Percentiles rank a stretch among this genome's conserved stretches.
These are phyloP conservation scores for Begonia peltatifolia DNA, from an alignment of 306 rosid genomes.

Conservation along the genomic window DNA sequence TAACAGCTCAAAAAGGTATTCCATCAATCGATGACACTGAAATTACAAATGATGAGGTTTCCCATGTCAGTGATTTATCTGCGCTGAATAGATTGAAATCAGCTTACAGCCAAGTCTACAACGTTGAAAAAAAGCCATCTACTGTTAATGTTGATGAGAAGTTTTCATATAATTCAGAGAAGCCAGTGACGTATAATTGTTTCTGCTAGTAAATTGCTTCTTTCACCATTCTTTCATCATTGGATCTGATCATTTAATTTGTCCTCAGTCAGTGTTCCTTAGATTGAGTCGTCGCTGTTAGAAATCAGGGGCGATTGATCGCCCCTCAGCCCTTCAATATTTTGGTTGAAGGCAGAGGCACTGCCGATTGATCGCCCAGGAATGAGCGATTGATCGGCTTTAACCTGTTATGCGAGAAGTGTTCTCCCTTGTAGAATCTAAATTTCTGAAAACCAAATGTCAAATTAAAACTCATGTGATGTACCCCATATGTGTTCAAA, in stretches of 20 bases:
- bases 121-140: constrained; percentile 25
- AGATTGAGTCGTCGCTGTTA: constrained; percentile 66
- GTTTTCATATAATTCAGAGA: constrained; percentile 20
- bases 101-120: constrained; percentile 29
- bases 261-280: constrained; percentile 41
- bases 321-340: too few relatives aligned
- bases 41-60: constrained; percentile 22
- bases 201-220: too few relatives aligned
- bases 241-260: constrained; percentile 10
- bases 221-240: neutral
- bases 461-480: too few relatives aligned
- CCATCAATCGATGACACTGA: neutral
- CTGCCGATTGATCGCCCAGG: too few relatives aligned
- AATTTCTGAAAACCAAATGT: too few relatives aligned
- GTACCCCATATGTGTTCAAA: too few relatives aligned
- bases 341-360: too few relatives aligned
- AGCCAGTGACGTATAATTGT: constrained; percentile 30
- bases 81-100: constrained; percentile 40
- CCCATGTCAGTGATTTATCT: constrained; percentile 19
- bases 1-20: constrained; percentile 22
- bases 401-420: too few relatives aligned
- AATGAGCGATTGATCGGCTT: too few relatives aligned
- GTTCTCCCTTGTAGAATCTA: too few relatives aligned
- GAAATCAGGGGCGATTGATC: too few relatives aligned
- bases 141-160: constrained; percentile 17